Conservation (phyloP, 75 land plant genomes). For the Selaginella moellendorffii region DNA sequence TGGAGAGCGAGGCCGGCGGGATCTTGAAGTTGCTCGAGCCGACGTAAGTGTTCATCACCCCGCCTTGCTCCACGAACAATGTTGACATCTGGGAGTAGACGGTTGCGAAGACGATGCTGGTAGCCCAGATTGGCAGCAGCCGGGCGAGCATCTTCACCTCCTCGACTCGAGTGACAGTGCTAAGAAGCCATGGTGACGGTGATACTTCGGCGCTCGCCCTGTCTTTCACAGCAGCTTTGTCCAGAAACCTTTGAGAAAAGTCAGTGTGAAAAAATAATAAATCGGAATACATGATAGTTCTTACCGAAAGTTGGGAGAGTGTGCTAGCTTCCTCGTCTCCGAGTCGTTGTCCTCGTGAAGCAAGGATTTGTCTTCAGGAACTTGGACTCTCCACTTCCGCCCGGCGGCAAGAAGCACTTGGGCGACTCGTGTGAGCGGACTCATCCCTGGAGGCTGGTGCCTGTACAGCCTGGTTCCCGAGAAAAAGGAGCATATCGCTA, state of each 20-base stretch:
- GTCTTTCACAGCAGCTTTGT: conserved; percentile 38
- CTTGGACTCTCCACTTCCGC: conserved; percentile 25
- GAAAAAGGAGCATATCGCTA: conserved; percentile 52
- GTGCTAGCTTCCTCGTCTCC: not conserved
- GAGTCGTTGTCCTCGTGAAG: conserved; percentile 65
- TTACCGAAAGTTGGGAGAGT: not conserved
- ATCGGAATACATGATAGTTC: no score
- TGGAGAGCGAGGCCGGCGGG: conserved; percentile 63
- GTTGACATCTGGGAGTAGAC: conserved; percentile 53
- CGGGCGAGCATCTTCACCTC: conserved; percentile 29
- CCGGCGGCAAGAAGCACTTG: conserved; percentile 57
- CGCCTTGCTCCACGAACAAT: conserved; percentile 60
- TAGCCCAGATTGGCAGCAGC: conserved; percentile 37
- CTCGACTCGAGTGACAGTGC: conserved; percentile 36
- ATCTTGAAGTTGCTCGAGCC: conserved; percentile 47
- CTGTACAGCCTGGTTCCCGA: conserved; percentile 49
- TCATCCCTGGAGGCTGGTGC: conserved; percentile 70
- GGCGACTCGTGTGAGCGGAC: conserved; percentile 48
- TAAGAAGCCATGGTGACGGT: conserved; percentile 33
- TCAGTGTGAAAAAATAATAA: no score
- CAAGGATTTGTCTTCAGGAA: conserved; percentile 29
- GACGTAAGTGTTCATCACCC: conserved; percentile 41
- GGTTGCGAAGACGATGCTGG: conserved; percentile 43
- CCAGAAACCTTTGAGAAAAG: conserved; percentile 71
- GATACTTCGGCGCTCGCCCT: not conserved